Conservation (phyloP, 768 basidiomycete species). For the Leucocoprinus leucothites region DNA sequence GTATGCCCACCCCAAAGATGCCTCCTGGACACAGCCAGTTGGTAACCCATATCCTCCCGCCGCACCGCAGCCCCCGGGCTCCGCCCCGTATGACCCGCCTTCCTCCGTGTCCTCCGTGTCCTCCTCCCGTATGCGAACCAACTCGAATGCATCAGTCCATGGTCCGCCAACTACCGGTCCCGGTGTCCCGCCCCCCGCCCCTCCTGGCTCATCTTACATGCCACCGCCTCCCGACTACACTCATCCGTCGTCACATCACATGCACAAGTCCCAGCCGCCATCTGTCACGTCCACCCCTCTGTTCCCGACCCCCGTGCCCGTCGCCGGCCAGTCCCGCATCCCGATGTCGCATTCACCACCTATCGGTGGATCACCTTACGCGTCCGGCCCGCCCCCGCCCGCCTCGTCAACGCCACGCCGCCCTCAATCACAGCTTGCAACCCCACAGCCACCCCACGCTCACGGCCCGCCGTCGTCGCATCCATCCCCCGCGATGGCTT, state of each 20-base stretch:
- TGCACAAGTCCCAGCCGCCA: constrained; percentile 1
- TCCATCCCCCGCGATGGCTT: constrained; percentile 16
- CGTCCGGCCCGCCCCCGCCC: constrained; percentile 7
- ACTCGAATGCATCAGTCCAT: constrained; percentile 5
- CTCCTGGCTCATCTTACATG: constrained; percentile 6
- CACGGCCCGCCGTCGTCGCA: constrained; percentile 15
- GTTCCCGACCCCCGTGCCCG: constrained; percentile 7
- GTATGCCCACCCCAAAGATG: constrained; percentile 5
- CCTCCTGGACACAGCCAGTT: constrained; percentile 5
- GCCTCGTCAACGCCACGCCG: constrained; percentile 9
- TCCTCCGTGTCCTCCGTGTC: background rate
- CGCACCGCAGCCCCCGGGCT: background rate
- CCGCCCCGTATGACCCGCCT: constrained; percentile 8
- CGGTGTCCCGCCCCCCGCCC: constrained; percentile 3
- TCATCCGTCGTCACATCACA: constrained; percentile 1
- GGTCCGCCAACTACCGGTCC: constrained; percentile 7
- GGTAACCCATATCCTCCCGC: constrained; percentile 7
- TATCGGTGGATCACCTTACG: constrained; percentile 8
- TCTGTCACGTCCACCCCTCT: background rate
- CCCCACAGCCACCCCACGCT: constrained; percentile 9
- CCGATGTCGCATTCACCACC: constrained; percentile 10
- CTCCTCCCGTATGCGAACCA: background rate
- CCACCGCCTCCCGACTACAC: constrained; percentile 5
- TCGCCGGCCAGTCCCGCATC: constrained; percentile 4
- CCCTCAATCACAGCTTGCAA: constrained; percentile 6